These are phyloP conservation scores for Penicillium turbatum DNA, from an alignment of 495 filamentous ascomycete genomes.

Conservation along the genomic window DNA sequence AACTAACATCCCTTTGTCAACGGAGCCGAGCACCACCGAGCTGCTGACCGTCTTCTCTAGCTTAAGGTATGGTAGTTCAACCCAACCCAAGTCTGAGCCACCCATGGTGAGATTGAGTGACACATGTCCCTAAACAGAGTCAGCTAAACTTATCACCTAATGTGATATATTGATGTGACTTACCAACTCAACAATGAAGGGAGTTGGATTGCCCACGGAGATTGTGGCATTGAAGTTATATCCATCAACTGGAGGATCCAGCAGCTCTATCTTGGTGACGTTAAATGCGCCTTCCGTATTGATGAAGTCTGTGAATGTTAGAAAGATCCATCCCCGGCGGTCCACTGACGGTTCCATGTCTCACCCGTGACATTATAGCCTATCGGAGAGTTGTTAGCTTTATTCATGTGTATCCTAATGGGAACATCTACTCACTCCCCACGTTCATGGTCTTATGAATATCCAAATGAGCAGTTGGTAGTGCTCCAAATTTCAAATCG, in stretches of 20 bases:
- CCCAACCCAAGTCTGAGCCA: slow-evolving; percentile 21
- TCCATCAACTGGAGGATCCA: slow-evolving; percentile 20
- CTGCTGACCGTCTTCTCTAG: slow-evolving; percentile 13
- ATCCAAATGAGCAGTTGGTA: slow-evolving; percentile 28
- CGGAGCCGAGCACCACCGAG: slow-evolving; percentile 17
- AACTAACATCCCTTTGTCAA: slow-evolving; percentile 22
- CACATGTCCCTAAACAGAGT: slow-evolving; percentile 21
- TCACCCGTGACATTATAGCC: slow-evolving; percentile 28
- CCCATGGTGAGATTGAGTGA: slow-evolving; percentile 28
- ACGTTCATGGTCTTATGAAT: slow-evolving; percentile 27
- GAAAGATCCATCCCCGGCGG: background rate
- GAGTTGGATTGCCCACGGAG: slow-evolving; percentile 21
- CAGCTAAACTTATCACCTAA: background rate
- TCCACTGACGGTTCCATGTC: background rate
- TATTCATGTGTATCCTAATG: background rate
- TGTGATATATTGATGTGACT: background rate
- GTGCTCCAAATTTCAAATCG: slow-evolving; percentile 18
- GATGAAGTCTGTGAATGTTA: slow-evolving; percentile 20
- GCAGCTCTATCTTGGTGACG: slow-evolving; percentile 21
- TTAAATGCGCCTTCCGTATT: slow-evolving; percentile 24
- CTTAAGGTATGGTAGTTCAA: slow-evolving; percentile 27
- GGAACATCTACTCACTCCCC: background rate
- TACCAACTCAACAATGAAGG: slow-evolving; percentile 28
- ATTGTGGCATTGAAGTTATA: slow-evolving; percentile 34
- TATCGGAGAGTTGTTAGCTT: slow-evolving; percentile 1